These are phyloP conservation scores for Ophiocordyceps australis DNA, from an alignment of 2,329 filamentous ascomycete genomes.

Conservation along the genomic window DNA sequence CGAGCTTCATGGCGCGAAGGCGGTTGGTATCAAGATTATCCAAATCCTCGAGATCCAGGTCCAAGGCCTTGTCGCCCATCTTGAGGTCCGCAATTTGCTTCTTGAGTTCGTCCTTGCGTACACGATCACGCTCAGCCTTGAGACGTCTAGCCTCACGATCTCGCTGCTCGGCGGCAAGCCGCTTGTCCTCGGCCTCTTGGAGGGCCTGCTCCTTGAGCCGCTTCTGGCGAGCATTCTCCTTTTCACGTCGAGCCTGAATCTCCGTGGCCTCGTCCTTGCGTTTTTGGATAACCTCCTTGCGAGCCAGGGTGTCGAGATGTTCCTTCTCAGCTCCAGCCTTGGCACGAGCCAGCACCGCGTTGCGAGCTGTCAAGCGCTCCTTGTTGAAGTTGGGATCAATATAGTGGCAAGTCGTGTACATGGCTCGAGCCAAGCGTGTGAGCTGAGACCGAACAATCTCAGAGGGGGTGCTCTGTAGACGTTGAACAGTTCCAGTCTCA, in stretches of 20 bases:
- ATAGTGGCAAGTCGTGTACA: slow-evolving; percentile 90
- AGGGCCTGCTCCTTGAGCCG: slow-evolving; percentile 72
- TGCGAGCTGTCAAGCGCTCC: slow-evolving; percentile 58
- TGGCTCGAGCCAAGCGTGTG: slow-evolving; percentile 73
- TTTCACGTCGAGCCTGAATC: slow-evolving; percentile 72
- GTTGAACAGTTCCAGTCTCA: slow-evolving; percentile 73
- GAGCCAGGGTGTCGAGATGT: slow-evolving; percentile 66
- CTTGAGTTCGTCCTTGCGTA: slow-evolving; percentile 85
- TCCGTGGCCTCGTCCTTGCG: slow-evolving; percentile 93
- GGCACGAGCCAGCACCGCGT: slow-evolving; percentile 64
- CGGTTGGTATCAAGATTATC: slow-evolving; percentile 77
- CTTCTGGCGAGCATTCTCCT: slow-evolving; percentile 81
- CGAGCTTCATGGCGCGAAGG: slow-evolving; percentile 86
- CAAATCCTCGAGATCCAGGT: slow-evolving; percentile 65
- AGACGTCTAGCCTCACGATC: slow-evolving; percentile 77
- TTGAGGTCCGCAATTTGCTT: slow-evolving; percentile 85
- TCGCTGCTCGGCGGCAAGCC: slow-evolving; percentile 80
- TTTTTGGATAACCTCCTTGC: slow-evolving; percentile 85
- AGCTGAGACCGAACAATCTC: slow-evolving; percentile 95
- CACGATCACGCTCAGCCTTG: slow-evolving; percentile 73
- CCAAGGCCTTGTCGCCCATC: slow-evolving; percentile 57
- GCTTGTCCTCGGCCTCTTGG: slow-evolving; percentile 75
- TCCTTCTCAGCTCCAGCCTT: slow-evolving; percentile 83
- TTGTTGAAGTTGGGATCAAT: slow-evolving; percentile 83
- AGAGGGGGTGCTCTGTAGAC: slow-evolving; percentile 90